Evolutionary conservation across 768 basidiomycete genomes (phyloP), one percentile per base, ranked within the genome.

Genomic region (Mycena alexandri): DNA sequence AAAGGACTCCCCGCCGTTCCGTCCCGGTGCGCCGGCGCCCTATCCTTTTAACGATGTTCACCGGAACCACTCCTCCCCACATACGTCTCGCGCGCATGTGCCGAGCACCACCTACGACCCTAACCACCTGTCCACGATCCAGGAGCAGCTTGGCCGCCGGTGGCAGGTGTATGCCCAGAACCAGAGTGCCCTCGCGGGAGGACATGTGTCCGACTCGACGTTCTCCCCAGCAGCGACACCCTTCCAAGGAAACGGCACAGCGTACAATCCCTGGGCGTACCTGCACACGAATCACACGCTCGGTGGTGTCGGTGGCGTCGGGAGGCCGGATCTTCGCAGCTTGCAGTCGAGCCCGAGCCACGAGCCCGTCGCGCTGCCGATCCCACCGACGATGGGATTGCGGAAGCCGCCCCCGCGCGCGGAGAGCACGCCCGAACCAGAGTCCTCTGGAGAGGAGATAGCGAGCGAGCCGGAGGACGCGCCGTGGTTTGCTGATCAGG

Each of bases 151-250:
- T n/a, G 87, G 87, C 2, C 82, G 87, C 42, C 93, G 93, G 76
- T 91, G 90, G 88, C 91, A 92, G 74, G 87, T 92, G 69, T 93
- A 90, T 68, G 91, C 93, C 4, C 85, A 91, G 73, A 93, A 92
- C 71, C 67, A 68, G 63, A 68, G 51, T 36, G 67, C 67, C 17
- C 86, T 89, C 19, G 86, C 85, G 9, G 79, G 83, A 38, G 86
- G 84, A 10, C 80, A 82, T 44, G 80, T 89, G 72, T 86, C 87
- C 5, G 92, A 93, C 69, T 92, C 92, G 25, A 92, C 91, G 0
- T 88, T 93, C 71, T 93, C 92, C 0, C 93, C 92, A 6, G 87
- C 91, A 1, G 79, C 88, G 33, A 92, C 92, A 36, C 93, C 93
- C 0, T 93, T 89, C 81, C 90, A 87, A 21, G 67, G 67, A 34